These are phyloP conservation scores for Spinellus fusiger DNA, from an alignment of 192 early-diverging fungal genomes.

Conservation along the genomic window DNA sequence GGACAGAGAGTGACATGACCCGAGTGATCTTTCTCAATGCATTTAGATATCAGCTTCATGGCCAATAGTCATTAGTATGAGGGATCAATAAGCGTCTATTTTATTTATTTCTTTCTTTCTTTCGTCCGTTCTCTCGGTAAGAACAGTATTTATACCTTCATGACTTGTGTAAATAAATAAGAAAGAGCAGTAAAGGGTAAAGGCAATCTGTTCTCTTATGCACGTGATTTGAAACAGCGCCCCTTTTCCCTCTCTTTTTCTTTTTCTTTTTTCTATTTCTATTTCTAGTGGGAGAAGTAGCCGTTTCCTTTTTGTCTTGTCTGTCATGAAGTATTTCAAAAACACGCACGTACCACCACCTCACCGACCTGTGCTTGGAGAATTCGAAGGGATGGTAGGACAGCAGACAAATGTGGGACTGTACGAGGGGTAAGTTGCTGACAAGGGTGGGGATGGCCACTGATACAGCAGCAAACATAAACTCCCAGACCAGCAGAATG, in stretches of 20 bases:
- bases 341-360: constrained; percentile 40
- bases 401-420: constrained; percentile 64
- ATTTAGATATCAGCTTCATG: neutral
- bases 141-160: no score
- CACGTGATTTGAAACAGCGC: neutral
- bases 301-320: neutral
- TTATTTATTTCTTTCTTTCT: no score
- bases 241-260: neutral
- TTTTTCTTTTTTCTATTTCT: neutral
- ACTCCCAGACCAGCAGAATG: constrained; percentile 60
- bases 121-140: no score
- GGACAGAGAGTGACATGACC: constrained; percentile 80
- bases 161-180: no score
- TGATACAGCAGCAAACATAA: constrained; percentile 48
- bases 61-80: neutral
- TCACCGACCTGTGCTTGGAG: constrained; percentile 46
- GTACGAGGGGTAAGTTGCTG: constrained; percentile 54
- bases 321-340: constrained; percentile 17
- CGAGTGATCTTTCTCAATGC: constrained; percentile 64
- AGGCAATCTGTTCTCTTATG: no score
- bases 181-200: no score
- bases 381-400: constrained; percentile 44
- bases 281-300: neutral
- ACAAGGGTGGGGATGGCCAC: neutral
- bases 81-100: neutral